A percentile compares a stretch with the other conserved stretches of the same genome.
Evolutionary conservation across 2,329 filamentous ascomycete genomes (phyloP).

Genomic region (Sporothrix protearum): DNA sequence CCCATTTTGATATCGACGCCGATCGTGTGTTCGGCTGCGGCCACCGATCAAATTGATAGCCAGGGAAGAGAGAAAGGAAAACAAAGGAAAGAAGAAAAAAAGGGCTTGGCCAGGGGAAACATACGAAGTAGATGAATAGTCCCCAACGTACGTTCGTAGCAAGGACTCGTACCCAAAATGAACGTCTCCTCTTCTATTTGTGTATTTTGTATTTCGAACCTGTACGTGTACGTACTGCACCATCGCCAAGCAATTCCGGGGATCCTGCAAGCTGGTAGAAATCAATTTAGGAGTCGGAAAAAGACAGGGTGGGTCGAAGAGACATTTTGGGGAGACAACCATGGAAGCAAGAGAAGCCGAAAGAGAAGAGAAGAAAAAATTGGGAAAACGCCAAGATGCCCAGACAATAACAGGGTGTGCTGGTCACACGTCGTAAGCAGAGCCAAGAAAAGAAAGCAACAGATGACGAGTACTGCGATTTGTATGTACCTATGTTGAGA

Average conservation of each 20-base stretch:
- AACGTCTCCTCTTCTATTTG: not conserved
- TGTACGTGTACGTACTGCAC: not conserved
- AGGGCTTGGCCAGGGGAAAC: not conserved
- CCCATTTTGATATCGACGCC: constrained; percentile 1
- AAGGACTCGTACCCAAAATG: not conserved
- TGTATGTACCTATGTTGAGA: not conserved
- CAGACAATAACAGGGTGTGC: not conserved
- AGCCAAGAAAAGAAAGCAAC: constrained; percentile 8
- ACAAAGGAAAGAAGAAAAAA: not conserved
- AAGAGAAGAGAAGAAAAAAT: not conserved
- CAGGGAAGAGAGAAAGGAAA: not conserved
- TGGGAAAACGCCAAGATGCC: not conserved
- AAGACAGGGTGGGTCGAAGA: not conserved
- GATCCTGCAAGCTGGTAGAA: constrained; percentile 4
- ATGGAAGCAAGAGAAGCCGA: constrained; percentile 10
- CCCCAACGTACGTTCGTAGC: not conserved
- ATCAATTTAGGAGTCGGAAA: not conserved
- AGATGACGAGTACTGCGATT: not conserved
- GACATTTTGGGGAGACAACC: not conserved
- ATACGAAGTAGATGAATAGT: not conserved
- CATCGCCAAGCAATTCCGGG: constrained; percentile 16
- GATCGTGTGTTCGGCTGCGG: constrained; percentile 13
- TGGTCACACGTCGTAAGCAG: constrained; percentile 1
- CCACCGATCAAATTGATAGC: constrained; percentile 5
- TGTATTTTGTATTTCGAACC: not conserved